Base-by-base conservation (phyloP, 164 flowering plant species). In the Malania oleifera region DNA sequence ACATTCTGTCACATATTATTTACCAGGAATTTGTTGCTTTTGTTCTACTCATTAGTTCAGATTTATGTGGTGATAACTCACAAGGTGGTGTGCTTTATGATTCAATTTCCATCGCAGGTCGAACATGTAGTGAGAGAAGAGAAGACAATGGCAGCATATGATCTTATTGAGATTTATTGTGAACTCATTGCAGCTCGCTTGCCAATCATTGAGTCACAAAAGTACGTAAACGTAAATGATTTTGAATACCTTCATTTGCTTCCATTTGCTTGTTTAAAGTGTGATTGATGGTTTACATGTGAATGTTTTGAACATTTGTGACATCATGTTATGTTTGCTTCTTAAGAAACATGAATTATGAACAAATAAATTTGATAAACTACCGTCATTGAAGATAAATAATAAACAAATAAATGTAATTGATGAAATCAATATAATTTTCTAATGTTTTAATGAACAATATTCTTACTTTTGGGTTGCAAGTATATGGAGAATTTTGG, bases 191-290 rank as follows among this genome's bases (percentile, higher is more conserved):
- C 67, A 15, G 88, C 89, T 50, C 99, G 97, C 26, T 65, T 95
- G 82, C 86, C 91, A 13, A 86, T 91, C 39, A 86, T 95, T 41
- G 99, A 95, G 72, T 82, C 99, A 43, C 99, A 95, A 43, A 95
- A 95, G 99, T 95, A 82, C 35, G 97, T 73, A 25, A 25, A 29
- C 22, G 14, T 29, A 14, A 53, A 17, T 10, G 25, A n/a, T 35
- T n/a, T 50, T 50, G 28, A 15, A 43, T 23, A 19, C 5, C 31
- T n/a, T 25, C 1, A 9, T 47, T 34, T 47, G 22, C 47, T 15
- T 31, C 46, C 52, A 5, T 29, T 49, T 34, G 13, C 2, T 28
- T 25, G 8, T 50, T 60, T 15, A 24, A 12, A 3, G 14, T 28
- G 46, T 4, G 35, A 31, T 31, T 31, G 6, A 4, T 31, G 4